phyloP scores from a whole-genome alignment of 1,284 basidiomycete genomes.

The Cryptococcus sp. region DNA sequence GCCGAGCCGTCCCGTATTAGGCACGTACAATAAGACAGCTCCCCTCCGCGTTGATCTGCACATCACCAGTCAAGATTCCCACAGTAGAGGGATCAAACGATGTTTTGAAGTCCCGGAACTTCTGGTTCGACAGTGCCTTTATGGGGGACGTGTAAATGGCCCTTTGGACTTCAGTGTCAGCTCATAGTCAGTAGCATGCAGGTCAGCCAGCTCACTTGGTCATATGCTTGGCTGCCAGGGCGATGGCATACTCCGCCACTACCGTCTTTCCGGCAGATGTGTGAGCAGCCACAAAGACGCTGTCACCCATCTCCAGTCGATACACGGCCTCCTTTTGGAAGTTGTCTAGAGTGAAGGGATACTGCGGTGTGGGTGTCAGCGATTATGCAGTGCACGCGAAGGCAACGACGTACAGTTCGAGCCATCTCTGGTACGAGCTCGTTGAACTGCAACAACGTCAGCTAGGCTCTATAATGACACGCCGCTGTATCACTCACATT shows the following conservation, averaged over 20 bases:
- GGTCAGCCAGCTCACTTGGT: constrained; percentile 63
- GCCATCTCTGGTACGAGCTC: constrained; percentile 53
- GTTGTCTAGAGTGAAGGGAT: constrained; percentile 79
- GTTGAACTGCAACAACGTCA: constrained; percentile 37
- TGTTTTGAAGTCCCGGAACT: constrained; percentile 97
- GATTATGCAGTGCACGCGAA: neutral
- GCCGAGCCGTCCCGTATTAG: neutral
- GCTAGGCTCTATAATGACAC: neutral
- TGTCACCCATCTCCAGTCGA: constrained; percentile 94
- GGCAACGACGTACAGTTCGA: constrained; percentile 26
- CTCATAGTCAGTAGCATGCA: neutral
- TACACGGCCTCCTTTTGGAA: constrained; percentile 99
- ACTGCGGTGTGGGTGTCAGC: constrained; percentile 52
- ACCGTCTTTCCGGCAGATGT: constrained; percentile 99
- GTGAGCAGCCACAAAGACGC: constrained; percentile 98
- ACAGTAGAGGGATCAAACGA: constrained; percentile 90
- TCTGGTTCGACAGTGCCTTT: constrained; percentile 98
- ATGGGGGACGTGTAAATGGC: constrained; percentile 99
- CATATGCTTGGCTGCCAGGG: constrained; percentile 96
- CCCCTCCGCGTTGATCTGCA: constrained; percentile 98
- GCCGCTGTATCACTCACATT: constrained; percentile 54
- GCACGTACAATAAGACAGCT: constrained; percentile 75
- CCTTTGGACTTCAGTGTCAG: constrained; percentile 52
- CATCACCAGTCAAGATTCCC: constrained; percentile 96
- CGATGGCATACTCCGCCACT: constrained; percentile 98